phyloP scores from a whole-genome alignment of 192 early-diverging fungal species.

The Podila clonocystis region DNA sequence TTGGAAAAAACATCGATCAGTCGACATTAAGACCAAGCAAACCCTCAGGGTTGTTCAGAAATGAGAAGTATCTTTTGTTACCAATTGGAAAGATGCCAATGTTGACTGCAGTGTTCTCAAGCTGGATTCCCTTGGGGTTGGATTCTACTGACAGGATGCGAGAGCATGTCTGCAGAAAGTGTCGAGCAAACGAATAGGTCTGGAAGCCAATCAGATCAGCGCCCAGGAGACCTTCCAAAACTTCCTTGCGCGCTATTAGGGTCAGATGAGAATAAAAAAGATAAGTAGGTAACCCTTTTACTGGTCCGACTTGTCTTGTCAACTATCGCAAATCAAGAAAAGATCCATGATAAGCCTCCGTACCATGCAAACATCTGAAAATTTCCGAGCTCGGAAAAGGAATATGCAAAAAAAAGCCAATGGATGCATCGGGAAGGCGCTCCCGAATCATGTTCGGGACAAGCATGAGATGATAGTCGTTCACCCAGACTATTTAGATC shows the following conservation, averaged over 20 bases:
- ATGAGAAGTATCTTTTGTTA: background rate
- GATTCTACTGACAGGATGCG: constrained; percentile 90
- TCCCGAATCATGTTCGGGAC: constrained; percentile 89
- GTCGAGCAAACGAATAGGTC: constrained; percentile 92
- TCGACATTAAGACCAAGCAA: too few species aligned
- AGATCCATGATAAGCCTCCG: constrained; percentile 19
- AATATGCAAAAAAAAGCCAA: constrained; percentile 97
- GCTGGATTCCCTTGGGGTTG: constrained; percentile 84
- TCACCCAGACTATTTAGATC: constrained; percentile 83
- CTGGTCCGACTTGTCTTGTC: too few species aligned
- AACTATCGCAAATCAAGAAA: background rate
- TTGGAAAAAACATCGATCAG: background rate
- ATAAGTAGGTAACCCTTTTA: too few species aligned
- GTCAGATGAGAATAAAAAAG: background rate
- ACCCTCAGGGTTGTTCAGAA: too few species aligned
- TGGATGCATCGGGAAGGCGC: constrained; percentile 84
- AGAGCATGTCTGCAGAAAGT: constrained; percentile 90
- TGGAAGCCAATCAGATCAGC: constrained; percentile 93
- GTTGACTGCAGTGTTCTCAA: constrained; percentile 81
- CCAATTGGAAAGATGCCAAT: constrained; percentile 97
- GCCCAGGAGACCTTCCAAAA: constrained; percentile 91
- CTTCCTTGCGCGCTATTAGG: constrained; percentile 72
- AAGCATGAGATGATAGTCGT: constrained; percentile 98
- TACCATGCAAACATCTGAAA: constrained; percentile 89
- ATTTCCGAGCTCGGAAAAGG: constrained; percentile 97